These are phyloP conservation scores for Rhizoclosmatium globosum DNA, from an alignment of 192 early-diverging fungal genomes.

Conservation along the genomic window DNA sequence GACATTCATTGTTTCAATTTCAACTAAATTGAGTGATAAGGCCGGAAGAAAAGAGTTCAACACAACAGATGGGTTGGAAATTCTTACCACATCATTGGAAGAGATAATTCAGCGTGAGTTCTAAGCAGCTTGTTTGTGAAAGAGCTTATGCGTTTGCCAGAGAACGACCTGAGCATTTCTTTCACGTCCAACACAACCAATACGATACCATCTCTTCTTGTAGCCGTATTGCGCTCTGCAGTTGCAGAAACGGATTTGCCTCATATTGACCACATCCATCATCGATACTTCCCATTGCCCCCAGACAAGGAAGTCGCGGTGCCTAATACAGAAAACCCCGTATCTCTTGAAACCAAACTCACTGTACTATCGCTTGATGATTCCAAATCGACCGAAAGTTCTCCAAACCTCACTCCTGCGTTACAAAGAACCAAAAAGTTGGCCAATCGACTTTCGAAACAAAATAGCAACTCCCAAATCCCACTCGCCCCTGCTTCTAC, in stretches of 20 bases:
- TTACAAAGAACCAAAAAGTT: not conserved
- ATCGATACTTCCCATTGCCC: slow-evolving; percentile 20
- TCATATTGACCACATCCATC: slow-evolving; percentile 28
- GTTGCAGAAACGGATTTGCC: slow-evolving; percentile 55
- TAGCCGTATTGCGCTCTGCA: slow-evolving; percentile 52
- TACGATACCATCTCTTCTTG: slow-evolving; percentile 50
- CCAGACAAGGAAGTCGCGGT: not conserved
- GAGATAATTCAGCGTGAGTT: slow-evolving; percentile 41
- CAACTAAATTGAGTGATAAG: not conserved
- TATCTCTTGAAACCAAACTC: not conserved
- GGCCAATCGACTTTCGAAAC: slow-evolving; percentile 1
- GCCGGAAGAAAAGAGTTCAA: slow-evolving; percentile 44
- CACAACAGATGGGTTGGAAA: slow-evolving; percentile 43
- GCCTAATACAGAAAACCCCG: not conserved
- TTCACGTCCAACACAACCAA: slow-evolving; percentile 40
- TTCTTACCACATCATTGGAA: slow-evolving; percentile 48
- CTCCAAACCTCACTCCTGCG: not conserved
- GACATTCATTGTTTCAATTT: not conserved
- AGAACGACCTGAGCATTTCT: slow-evolving; percentile 35
- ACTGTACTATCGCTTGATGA: not conserved
- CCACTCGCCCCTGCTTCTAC: not conserved
- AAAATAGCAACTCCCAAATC: slow-evolving; percentile 16
- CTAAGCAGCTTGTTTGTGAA: not conserved
- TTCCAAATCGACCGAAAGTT: not conserved
- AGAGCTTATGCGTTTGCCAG: not conserved